Evolutionary conservation across 352 stramenopile species (phyloP).

Genomic region (Phytophthora litchii): DNA sequence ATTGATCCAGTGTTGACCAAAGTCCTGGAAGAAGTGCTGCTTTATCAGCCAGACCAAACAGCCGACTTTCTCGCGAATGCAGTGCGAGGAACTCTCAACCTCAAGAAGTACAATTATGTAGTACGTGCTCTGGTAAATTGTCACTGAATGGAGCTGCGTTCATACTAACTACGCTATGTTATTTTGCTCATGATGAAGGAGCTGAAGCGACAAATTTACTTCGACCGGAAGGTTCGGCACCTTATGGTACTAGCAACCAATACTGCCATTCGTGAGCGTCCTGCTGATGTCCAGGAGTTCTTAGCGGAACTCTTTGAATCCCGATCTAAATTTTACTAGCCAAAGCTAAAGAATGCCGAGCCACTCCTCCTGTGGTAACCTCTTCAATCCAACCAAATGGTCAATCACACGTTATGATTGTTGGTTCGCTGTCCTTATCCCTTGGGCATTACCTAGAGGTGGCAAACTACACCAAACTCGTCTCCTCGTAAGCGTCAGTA

Average conservation of each 20-base stretch:
- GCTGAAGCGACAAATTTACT: conserved; percentile 71
- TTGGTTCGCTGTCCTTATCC: no score
- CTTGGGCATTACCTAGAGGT: no score
- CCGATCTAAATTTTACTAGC: conserved; percentile 71
- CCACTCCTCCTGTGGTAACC: no score
- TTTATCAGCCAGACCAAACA: conserved; percentile 78
- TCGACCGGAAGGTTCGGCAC: conserved; percentile 79
- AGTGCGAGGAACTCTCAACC: conserved; percentile 67
- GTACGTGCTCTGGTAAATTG: conserved; percentile 29
- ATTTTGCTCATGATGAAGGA: conserved; percentile 37
- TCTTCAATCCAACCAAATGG: no score
- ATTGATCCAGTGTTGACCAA: conserved; percentile 66
- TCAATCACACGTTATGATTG: no score
- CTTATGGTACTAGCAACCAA: conserved; percentile 69
- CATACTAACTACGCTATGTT: no score
- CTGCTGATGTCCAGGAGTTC: conserved; percentile 52
- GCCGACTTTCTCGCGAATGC: conserved; percentile 73
- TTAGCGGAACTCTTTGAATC: conserved; percentile 74
- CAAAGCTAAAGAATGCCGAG: not conserved
- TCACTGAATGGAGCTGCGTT: no score
- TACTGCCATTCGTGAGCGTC: conserved; percentile 66
- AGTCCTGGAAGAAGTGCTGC: conserved; percentile 69
- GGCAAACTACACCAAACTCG: no score
- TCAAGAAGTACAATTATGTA: conserved; percentile 78
- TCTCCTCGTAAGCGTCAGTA: no score